Conservation (phyloP, 23 red algal genomes). For the Cyanidiococcus yangmingshanensis region DNA sequence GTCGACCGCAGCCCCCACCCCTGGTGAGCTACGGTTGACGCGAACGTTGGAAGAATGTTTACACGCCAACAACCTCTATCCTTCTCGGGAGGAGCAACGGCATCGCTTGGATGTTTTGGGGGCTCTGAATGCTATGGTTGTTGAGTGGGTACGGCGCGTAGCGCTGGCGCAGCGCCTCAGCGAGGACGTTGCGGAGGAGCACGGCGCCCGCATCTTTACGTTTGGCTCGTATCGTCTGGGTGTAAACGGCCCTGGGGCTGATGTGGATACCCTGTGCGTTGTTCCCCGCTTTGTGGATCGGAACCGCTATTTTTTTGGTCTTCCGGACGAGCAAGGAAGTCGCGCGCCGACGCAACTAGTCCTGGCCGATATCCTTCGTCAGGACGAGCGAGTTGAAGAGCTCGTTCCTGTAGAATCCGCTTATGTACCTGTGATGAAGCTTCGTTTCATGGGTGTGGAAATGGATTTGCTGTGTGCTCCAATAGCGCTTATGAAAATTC, state of each 20-base stretch:
- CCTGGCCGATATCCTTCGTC: constrained; percentile 55
- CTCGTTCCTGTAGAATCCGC: constrained; percentile 77
- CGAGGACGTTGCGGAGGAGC: constrained; percentile 62
- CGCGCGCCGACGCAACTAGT: constrained; percentile 48
- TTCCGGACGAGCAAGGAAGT: constrained; percentile 44
- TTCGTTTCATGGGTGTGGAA: constrained; percentile 80
- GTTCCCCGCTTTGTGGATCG: constrained; percentile 70
- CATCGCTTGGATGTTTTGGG: constrained; percentile 58
- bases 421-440: constrained; percentile 94
- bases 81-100: constrained; percentile 51
- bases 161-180: constrained; percentile 67
- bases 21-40: constrained; percentile 59
- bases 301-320: constrained; percentile 73
- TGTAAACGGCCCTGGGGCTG: constrained; percentile 89
- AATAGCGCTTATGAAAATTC: constrained; percentile 65
- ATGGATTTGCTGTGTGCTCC: constrained; percentile 96
- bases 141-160: constrained; percentile 79
- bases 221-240: constrained; percentile 97
- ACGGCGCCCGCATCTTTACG: constrained; percentile 78
- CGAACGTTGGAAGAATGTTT: constrained; percentile 83
- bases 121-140: constrained; percentile 53
- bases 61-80: constrained; percentile 77
- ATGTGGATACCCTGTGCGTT: constrained; percentile 94
- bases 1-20: constrained; percentile 59
- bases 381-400: constrained; percentile 47